Percentiles rank a stretch among this genome's conserved stretches.
Conservation (phyloP, 495 filamentous ascomycete species). For the Astrothelium macrocarpum region DNA sequence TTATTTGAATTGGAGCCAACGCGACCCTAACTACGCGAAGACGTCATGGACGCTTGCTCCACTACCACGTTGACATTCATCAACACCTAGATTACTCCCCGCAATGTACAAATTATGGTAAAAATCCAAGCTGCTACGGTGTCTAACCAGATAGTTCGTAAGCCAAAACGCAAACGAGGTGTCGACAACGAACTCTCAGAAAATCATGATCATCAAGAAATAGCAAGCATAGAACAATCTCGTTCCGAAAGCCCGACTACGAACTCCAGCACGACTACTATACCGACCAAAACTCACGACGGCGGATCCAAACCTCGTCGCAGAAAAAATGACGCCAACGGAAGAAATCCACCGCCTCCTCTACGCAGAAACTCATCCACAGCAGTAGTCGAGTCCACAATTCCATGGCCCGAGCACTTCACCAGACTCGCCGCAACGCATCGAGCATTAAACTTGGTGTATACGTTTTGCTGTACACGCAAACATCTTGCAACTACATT, state of each 20-base stretch:
- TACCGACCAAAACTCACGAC: constrained; percentile 48
- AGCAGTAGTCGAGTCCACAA: constrained; percentile 34
- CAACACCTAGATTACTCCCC: not conserved
- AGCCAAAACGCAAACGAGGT: constrained; percentile 43
- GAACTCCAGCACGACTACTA: constrained; percentile 25
- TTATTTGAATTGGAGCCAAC: not conserved
- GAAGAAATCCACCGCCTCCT: constrained; percentile 23
- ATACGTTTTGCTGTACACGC: constrained; percentile 86
- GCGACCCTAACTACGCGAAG: not conserved
- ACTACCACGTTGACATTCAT: not conserved
- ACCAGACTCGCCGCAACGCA: constrained; percentile 65
- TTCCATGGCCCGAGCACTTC: constrained; percentile 68
- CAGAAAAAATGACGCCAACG: constrained; percentile 20
- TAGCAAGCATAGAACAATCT: not conserved
- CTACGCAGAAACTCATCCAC: constrained; percentile 36
- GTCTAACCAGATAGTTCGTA: constrained; percentile 43
- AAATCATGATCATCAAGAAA: constrained; percentile 13
- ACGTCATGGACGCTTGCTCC: not conserved
- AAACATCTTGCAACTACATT: constrained; percentile 89
- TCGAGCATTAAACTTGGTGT: constrained; percentile 80
- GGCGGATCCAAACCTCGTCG: constrained; percentile 43
- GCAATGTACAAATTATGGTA: constrained; percentile 34
- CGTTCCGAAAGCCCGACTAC: not conserved
- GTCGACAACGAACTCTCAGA: constrained; percentile 19
- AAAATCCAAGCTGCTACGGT: constrained; percentile 47